A percentile compares a stretch with the other conserved stretches of the same genome.
Evolutionary conservation across 163 green algal genomes (phyloP).

Genomic region (Prototheca wickerhamii): DNA sequence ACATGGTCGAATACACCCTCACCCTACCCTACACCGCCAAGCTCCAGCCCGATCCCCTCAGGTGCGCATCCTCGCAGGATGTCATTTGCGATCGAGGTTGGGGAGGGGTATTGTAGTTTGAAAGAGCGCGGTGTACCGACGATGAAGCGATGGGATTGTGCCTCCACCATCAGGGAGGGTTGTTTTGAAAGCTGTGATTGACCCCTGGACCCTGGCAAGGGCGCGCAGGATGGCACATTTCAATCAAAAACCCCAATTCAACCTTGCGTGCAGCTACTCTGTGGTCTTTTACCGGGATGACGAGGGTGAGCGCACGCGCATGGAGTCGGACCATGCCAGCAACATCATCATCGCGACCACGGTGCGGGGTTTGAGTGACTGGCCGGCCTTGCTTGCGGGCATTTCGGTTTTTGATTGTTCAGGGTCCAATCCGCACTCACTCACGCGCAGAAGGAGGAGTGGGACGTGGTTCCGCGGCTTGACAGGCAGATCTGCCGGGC

Average conservation of each 20-base stretch:
- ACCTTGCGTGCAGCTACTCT: slow-evolving; percentile 23
- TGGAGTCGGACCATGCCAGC: slow-evolving; percentile 42
- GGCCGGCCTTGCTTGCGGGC: too few relatives aligned
- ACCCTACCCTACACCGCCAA: slow-evolving; percentile 20
- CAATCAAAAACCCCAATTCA: neutral
- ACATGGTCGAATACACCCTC: slow-evolving; percentile 14
- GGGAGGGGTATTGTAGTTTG: neutral
- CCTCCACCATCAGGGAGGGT: neutral
- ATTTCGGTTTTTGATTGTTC: too few relatives aligned
- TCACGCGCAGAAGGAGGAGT: too few relatives aligned
- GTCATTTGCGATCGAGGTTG: neutral
- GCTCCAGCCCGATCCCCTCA: slow-evolving; percentile 16
- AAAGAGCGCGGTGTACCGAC: neutral
- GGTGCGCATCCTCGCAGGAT: neutral
- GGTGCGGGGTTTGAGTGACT: slow-evolving; percentile 5
- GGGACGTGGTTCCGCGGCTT: too few relatives aligned
- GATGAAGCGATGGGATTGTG: neutral
- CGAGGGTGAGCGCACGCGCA: slow-evolving; percentile 18
- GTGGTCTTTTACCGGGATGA: slow-evolving; percentile 43
- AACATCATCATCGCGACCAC: slow-evolving; percentile 38
- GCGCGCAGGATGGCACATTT: too few relatives aligned
- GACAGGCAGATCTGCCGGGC: slow-evolving; percentile 16
- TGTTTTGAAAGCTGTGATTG: neutral
- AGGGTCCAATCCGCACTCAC: too few relatives aligned
- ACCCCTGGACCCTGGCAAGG: too few relatives aligned